Conservation (phyloP, 495 filamentous ascomycete species). For the Aeminium ludgeri region DNA sequence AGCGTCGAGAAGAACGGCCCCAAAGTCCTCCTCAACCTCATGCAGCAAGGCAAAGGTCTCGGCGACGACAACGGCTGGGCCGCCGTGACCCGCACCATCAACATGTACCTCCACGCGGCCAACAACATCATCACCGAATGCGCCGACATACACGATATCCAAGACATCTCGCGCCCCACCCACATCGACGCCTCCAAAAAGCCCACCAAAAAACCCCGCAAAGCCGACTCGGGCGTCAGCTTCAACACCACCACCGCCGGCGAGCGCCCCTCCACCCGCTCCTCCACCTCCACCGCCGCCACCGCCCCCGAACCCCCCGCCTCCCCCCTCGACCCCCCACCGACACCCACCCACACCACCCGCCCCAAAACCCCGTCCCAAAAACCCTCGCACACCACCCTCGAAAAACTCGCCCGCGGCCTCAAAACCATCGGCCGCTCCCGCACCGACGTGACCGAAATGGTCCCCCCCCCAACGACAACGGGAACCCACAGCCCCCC, state of each 20-base stretch:
- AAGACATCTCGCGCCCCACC: conserved; percentile 24
- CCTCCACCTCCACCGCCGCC: conserved; percentile 10
- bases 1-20: conserved; percentile 42
- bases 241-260: conserved; percentile 34
- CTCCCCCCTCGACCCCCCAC: background rate
- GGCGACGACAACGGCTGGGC: conserved; percentile 43
- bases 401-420: conserved; percentile 44
- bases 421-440: conserved; percentile 29
- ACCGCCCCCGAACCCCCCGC: background rate
- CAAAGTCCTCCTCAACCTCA: conserved; percentile 37
- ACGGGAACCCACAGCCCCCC: background rate
- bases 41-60: conserved; percentile 33
- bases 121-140: conserved; percentile 48
- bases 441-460: conserved; percentile 11
- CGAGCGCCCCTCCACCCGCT: conserved; percentile 25
- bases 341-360: conserved; percentile 14
- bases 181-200: too few species aligned
- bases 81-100: conserved; percentile 34
- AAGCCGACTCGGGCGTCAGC: conserved; percentile 49
- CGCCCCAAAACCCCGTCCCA: conserved; percentile 18
- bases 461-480: background rate
- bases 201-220: conserved; percentile 28
- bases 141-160: conserved; percentile 30
- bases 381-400: conserved; percentile 27
- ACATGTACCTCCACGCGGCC: conserved; percentile 43